Percentiles rank a stretch among this genome's conserved stretches.
Evolutionary conservation across 768 basidiomycete species (phyloP).

Genomic region (Dacryopinax primogenitus): DNA sequence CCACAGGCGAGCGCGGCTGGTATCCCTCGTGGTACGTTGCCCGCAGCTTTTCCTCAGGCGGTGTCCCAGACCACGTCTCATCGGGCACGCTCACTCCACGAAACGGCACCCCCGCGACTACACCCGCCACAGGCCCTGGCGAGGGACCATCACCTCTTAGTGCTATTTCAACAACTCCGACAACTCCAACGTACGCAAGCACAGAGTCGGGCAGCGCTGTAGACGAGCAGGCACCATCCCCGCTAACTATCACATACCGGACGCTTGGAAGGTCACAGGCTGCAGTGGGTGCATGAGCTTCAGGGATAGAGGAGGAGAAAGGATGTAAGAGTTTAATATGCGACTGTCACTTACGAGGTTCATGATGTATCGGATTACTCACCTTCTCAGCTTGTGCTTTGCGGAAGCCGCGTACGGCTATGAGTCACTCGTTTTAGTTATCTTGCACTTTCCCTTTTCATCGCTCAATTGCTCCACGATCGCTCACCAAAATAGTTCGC

Average conservation of each 20-base stretch:
- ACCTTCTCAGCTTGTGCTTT: background rate
- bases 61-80: background rate
- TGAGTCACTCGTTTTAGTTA: slow-evolving; percentile 1
- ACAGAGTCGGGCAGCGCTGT: background rate
- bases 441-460: background rate
- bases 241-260: background rate
- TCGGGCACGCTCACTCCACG: background rate
- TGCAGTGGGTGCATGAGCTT: background rate
- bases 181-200: background rate
- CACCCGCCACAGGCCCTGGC: background rate
- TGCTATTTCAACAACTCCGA: background rate
- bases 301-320: background rate
- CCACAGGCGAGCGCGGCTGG: slow-evolving; percentile 90
- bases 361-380: background rate
- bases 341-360: background rate
- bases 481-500: too few relatives aligned
- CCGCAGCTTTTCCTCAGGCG: background rate
- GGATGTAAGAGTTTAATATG: background rate
- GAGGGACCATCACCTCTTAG: background rate
- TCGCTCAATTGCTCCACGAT: too few relatives aligned
- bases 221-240: background rate
- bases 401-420: background rate
- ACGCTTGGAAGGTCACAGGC: background rate
- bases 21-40: slow-evolving; percentile 40
- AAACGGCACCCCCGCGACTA: background rate